A percentile compares a stretch with the other conserved stretches of the same genome.
Conservation (phyloP, 2,329 filamentous ascomycete species). For the Fusarium tuaranense region DNA sequence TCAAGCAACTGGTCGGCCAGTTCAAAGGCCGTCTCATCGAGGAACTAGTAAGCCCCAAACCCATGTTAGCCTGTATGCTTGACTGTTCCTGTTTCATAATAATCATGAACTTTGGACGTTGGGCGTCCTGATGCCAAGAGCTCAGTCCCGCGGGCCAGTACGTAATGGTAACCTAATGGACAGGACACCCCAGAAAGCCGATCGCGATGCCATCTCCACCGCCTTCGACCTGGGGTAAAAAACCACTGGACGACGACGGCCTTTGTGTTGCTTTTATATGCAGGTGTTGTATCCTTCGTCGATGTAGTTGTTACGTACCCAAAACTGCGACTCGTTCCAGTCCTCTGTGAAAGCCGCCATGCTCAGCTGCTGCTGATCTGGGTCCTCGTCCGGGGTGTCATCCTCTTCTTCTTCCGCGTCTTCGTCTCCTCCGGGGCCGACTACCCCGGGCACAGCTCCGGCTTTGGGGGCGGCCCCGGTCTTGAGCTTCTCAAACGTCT, state of each 20-base stretch:
- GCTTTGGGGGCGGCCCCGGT: conserved; percentile 30
- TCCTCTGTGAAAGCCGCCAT: conserved; percentile 84
- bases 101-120: conserved; percentile 35
- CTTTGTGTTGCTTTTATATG: conserved; percentile 7
- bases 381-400: conserved; percentile 60
- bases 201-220: conserved; percentile 40
- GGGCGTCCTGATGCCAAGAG: conserved; percentile 18
- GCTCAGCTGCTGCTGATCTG: conserved; percentile 56
- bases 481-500: conserved; percentile 74
- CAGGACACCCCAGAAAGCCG: conserved; percentile 25
- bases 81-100: conserved; percentile 7
- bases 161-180: conserved; percentile 36
- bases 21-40: conserved; percentile 74
- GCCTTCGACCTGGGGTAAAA: conserved; percentile 1
- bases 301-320: conserved; percentile 63
- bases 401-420: neutral
- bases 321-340: conserved; percentile 88
- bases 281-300: neutral
- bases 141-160: conserved; percentile 28
- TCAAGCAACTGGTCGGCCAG: conserved; percentile 75
- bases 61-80: conserved; percentile 13
- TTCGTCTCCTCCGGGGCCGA: conserved; percentile 20
- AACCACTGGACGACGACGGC: conserved; percentile 12
- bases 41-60: conserved; percentile 64
- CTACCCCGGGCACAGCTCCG: conserved; percentile 54